Evolutionary conservation across 176 grass and related monocot genomes (phyloP).

Genomic region (Oropetium thomaeum): DNA sequence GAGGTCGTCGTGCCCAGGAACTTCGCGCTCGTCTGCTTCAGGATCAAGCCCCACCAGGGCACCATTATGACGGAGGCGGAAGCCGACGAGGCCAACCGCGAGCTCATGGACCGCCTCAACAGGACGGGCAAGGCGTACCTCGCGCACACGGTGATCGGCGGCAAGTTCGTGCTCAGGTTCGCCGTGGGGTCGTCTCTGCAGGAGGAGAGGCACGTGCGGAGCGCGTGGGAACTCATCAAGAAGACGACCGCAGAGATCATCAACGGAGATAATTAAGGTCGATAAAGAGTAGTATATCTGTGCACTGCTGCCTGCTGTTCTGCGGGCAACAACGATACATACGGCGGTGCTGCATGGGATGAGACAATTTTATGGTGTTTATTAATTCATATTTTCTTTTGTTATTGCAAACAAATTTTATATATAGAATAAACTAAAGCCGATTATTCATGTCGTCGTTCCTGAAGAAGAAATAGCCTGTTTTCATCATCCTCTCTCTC

Average conservation of each 20-base stretch:
- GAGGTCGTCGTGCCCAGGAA: conserved; percentile 27
- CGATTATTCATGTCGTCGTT: not conserved
- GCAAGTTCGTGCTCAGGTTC: conserved; percentile 13
- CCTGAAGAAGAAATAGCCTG: not conserved
- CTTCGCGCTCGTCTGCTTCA: conserved; percentile 51
- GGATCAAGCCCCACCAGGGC: conserved; percentile 8
- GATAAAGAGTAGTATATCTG: not conserved
- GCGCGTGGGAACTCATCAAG: conserved; percentile 10
- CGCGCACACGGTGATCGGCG: not conserved
- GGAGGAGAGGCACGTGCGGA: conserved; percentile 15
- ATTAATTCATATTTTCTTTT: not conserved
- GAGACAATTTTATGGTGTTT: not conserved
- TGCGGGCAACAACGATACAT: not conserved
- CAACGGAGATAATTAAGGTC: not conserved
- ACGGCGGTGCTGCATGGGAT: not conserved
- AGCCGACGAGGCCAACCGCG: not conserved
- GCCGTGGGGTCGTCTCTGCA: conserved; percentile 10
- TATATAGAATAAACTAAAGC: not conserved
- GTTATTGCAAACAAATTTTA: no score
- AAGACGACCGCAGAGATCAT: not conserved
- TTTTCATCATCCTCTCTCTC: no score
- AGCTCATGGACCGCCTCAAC: conserved; percentile 14
- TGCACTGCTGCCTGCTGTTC: not conserved
- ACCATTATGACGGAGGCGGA: not conserved
- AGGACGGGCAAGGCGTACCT: not conserved